Conservation (phyloP, 768 basidiomycete species). For the Phylloporus rhodoxanthus region DNA sequence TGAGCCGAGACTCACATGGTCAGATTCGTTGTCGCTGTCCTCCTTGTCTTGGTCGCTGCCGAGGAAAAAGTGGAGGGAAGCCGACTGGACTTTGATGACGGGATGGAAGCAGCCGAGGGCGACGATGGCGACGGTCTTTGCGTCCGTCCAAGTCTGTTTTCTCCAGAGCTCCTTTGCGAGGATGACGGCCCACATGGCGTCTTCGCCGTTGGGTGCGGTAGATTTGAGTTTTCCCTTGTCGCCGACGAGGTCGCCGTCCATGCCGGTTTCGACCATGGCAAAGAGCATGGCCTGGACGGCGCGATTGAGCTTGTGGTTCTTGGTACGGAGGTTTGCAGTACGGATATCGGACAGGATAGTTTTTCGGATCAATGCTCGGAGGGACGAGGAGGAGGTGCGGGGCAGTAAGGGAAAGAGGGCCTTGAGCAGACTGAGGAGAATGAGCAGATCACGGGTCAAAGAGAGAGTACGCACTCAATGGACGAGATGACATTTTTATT, state of each 20-base stretch:
- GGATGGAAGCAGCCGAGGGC: slow-evolving; percentile 92
- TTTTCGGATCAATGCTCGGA: slow-evolving; percentile 82
- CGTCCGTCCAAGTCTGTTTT: slow-evolving; percentile 88
- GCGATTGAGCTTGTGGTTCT: slow-evolving; percentile 94
- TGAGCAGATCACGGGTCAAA: slow-evolving; percentile 3
- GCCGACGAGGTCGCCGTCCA: slow-evolving; percentile 73
- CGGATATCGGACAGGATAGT: slow-evolving; percentile 93
- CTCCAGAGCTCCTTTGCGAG: slow-evolving; percentile 92
- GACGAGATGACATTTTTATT: slow-evolving; percentile 92
- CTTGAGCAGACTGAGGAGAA: slow-evolving; percentile 63
- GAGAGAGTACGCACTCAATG: slow-evolving; percentile 61
- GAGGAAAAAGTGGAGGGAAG: slow-evolving; percentile 95
- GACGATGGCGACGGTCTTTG: slow-evolving; percentile 89
- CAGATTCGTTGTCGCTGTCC: slow-evolving; percentile 69
- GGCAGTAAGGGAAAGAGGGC: slow-evolving; percentile 93
- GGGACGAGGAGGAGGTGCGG: slow-evolving; percentile 79
- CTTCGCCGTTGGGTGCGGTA: slow-evolving; percentile 54
- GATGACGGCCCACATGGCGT: slow-evolving; percentile 97
- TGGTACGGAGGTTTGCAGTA: slow-evolving; percentile 79
- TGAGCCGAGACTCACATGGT: slow-evolving; percentile 24
- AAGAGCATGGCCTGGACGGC: slow-evolving; percentile 95
- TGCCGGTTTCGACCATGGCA: slow-evolving; percentile 90
- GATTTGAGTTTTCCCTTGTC: slow-evolving; percentile 73
- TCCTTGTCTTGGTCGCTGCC: slow-evolving; percentile 74
- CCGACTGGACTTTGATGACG: slow-evolving; percentile 87